These are phyloP conservation scores for Saksenaea oblongispora DNA, from an alignment of 371 early-diverging fungal species.

Conservation along the genomic window DNA sequence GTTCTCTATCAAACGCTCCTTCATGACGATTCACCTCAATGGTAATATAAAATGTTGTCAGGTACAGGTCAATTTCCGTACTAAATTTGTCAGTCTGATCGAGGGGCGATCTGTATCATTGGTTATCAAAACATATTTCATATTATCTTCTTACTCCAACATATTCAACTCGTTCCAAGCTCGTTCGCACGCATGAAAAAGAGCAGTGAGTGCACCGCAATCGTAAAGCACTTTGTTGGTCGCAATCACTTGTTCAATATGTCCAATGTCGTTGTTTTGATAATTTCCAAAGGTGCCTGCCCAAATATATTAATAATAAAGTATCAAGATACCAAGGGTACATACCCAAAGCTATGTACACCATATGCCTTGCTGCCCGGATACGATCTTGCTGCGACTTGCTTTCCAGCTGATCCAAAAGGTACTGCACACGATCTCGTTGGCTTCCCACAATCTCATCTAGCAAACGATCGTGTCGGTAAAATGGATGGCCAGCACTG, in stretches of 20 bases:
- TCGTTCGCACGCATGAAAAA: conserved; percentile 51
- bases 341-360: conserved; percentile 68
- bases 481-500: not conserved
- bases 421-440: conserved; percentile 37
- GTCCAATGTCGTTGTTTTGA: conserved; percentile 27
- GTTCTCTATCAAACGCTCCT: conserved; percentile 36
- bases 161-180: conserved; percentile 33
- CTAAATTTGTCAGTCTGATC: conserved; percentile 45
- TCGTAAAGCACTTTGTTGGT: conserved; percentile 47
- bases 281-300: conserved; percentile 20
- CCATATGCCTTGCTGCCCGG: conserved; percentile 48
- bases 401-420: conserved; percentile 62
- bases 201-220: conserved; percentile 51
- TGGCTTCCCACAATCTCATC: conserved; percentile 27
- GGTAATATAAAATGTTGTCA: conserved; percentile 63
- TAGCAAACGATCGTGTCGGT: not conserved
- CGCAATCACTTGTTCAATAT: conserved; percentile 40
- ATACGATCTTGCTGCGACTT: conserved; percentile 42
- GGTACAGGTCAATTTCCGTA: conserved; percentile 59
- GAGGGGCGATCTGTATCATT: not conserved
- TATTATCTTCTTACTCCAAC: conserved; percentile 18
- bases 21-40: conserved; percentile 46
- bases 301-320: conserved; percentile 23
- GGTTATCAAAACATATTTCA: conserved; percentile 7
- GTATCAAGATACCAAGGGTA: not conserved